Evolutionary conservation across 2,329 filamentous ascomycete genomes (phyloP).

Genomic region (Colletotrichum echinochloae): DNA sequence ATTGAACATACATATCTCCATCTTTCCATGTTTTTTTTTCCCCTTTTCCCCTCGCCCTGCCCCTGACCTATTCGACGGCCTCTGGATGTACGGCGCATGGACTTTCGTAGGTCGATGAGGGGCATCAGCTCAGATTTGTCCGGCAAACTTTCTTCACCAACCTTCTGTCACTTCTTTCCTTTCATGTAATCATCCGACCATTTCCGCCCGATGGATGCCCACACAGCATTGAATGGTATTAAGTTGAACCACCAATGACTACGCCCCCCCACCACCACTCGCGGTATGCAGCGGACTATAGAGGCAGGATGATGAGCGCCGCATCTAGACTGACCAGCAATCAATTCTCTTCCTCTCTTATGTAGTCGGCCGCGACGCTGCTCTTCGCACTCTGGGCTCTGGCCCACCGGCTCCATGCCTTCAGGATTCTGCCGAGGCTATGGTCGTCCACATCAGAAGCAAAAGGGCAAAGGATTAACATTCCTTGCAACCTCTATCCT

Average conservation of each 20-base stretch:
- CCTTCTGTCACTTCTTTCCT: slow-evolving; percentile 2
- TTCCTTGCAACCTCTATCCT: background rate
- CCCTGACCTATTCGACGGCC: background rate
- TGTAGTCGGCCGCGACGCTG: background rate
- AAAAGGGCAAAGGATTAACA: slow-evolving; percentile 6
- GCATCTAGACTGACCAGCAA: slow-evolving; percentile 13
- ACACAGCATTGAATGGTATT: background rate
- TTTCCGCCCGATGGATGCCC: slow-evolving; percentile 6
- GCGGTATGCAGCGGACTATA: slow-evolving; percentile 18
- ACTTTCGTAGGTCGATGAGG: slow-evolving; percentile 8
- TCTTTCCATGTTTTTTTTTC: background rate
- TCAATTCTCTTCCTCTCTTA: background rate
- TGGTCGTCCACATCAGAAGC: slow-evolving; percentile 20
- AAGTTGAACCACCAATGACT: background rate
- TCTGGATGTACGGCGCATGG: slow-evolving; percentile 12
- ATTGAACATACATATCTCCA: background rate
- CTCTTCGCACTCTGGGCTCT: background rate
- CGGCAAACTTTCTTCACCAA: slow-evolving; percentile 22
- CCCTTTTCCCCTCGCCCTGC: background rate
- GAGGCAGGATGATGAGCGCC: slow-evolving; percentile 25
- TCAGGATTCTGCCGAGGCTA: background rate
- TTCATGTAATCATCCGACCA: slow-evolving; percentile 7
- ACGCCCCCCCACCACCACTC: slow-evolving; percentile 3
- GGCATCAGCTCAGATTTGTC: slow-evolving; percentile 31
- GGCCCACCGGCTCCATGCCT: slow-evolving; percentile 7